These are phyloP conservation scores for Pseudoperonospora humuli DNA, from an alignment of 352 stramenopile species.

Conservation along the genomic window DNA sequence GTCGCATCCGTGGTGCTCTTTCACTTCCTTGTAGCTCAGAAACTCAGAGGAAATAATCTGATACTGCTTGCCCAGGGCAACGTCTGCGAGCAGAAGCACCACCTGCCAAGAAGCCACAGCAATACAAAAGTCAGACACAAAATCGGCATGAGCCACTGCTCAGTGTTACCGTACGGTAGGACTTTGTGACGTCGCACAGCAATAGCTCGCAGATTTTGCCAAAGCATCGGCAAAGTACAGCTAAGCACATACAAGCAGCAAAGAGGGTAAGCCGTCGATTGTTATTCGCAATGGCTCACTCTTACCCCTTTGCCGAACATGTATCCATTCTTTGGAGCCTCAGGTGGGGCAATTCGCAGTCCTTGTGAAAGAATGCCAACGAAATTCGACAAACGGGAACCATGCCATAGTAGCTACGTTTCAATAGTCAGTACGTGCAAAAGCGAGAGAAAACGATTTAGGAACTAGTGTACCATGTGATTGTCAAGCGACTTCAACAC, in stretches of 20 bases:
- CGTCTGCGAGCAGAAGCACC: conserved; percentile 57
- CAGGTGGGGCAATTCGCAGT: conserved; percentile 68
- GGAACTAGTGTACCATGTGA: conserved; percentile 31
- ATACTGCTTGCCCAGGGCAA: conserved; percentile 46
- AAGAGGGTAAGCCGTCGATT: neutral
- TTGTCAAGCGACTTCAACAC: conserved; percentile 41
- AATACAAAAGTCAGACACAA: neutral
- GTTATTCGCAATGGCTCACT: neutral
- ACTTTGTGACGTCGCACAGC: conserved; percentile 55
- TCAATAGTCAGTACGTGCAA: neutral
- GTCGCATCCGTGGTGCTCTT: conserved; percentile 17
- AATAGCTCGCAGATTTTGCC: conserved; percentile 82
- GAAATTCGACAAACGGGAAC: conserved; percentile 70
- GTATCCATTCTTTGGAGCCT: conserved; percentile 72
- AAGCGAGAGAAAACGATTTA: neutral
- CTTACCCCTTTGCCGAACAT: conserved; percentile 81
- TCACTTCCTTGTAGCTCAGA: conserved; percentile 22
- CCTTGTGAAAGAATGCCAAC: conserved; percentile 75
- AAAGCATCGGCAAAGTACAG: conserved; percentile 84
- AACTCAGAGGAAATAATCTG: conserved; percentile 14
- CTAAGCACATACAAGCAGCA: conserved; percentile 12
- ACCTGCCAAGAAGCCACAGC: conserved; percentile 12
- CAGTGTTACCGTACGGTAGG: conserved; percentile 23
- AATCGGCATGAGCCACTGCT: neutral
- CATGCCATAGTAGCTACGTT: conserved; percentile 75